phyloP scores from a whole-genome alignment of 768 basidiomycete genomes.

The Glaciozyma martinii region DNA sequence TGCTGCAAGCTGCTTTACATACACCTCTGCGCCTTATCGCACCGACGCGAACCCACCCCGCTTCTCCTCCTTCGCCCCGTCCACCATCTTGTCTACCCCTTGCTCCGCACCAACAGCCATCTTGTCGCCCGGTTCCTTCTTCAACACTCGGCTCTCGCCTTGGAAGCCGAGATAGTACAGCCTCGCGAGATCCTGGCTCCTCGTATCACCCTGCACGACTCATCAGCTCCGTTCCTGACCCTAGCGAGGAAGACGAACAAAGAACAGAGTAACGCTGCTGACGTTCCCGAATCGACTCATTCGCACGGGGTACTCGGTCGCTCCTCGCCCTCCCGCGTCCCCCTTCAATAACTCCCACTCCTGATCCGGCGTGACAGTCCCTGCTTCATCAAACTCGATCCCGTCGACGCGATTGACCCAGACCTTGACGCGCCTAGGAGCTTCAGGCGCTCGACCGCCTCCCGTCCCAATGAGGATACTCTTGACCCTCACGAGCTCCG shows the following conservation, averaged over 20 bases:
- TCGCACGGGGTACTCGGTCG: slow-evolving; percentile 33
- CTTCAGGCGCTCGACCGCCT: slow-evolving; percentile 18
- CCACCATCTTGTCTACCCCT: not conserved
- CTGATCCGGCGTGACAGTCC: slow-evolving; percentile 16
- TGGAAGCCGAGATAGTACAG: slow-evolving; percentile 35
- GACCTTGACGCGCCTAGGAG: slow-evolving; percentile 18
- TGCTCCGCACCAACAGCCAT: slow-evolving; percentile 12
- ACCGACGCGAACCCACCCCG: not conserved
- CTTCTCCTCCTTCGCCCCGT: slow-evolving; percentile 1
- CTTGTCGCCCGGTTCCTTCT: slow-evolving; percentile 29
- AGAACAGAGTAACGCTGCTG: slow-evolving; percentile 27
- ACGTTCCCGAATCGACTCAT: slow-evolving; percentile 32
- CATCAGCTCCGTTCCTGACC: not conserved
- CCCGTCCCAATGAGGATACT: slow-evolving; percentile 30
- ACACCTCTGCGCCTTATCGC: not conserved
- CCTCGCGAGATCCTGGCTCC: slow-evolving; percentile 13
- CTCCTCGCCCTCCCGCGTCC: slow-evolving; percentile 17
- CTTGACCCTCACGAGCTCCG: slow-evolving; percentile 32
- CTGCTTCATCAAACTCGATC: slow-evolving; percentile 26
- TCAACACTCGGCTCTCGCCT: slow-evolving; percentile 29
- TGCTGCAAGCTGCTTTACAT: not conserved
- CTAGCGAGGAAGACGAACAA: slow-evolving; percentile 14
- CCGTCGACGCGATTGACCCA: slow-evolving; percentile 31
- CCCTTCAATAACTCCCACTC: slow-evolving; percentile 32
- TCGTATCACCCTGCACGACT: slow-evolving; percentile 9